Conservation (phyloP, 2,329 filamentous ascomycete genomes). For the Trichoderma atroviride region DNA sequence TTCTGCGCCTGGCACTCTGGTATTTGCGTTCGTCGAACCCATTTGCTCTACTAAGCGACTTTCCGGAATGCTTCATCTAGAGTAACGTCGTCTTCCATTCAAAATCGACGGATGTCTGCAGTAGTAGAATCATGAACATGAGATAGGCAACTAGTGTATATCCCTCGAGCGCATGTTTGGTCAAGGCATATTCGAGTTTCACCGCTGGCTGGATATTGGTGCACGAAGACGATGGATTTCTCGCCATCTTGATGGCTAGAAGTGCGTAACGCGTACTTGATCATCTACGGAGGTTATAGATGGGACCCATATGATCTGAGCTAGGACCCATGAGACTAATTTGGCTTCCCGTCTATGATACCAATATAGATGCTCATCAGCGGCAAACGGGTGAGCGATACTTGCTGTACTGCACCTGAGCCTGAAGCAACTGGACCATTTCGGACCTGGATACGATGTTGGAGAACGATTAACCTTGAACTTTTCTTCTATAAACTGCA, state of each 20-base stretch:
- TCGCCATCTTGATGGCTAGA: neutral
- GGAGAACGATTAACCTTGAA: too few relatives aligned
- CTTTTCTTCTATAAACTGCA: neutral
- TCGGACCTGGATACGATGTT: neutral
- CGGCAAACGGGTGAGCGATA: neutral
- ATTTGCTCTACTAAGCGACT: constrained; percentile 26
- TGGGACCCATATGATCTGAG: neutral
- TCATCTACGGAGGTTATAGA: neutral
- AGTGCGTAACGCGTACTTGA: neutral
- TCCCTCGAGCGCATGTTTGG: constrained; percentile 9
- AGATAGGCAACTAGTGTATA: constrained; percentile 19
- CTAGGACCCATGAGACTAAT: neutral
- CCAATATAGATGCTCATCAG: neutral
- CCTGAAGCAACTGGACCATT: neutral
- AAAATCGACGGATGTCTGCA: constrained; percentile 18
- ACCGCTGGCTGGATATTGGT: neutral
- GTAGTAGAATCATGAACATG: constrained; percentile 24
- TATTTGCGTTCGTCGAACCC: constrained; percentile 27
- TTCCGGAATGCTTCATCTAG: constrained; percentile 25
- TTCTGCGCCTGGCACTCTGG: constrained; percentile 13
- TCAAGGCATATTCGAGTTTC: neutral
- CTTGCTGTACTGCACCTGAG: too few relatives aligned
- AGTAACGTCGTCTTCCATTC: constrained; percentile 22
- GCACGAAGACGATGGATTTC: neutral
- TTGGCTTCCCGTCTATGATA: neutral